Percentiles rank a stretch among this genome's conserved stretches.
These are phyloP conservation scores for Deinandra increscens DNA, from an alignment of 129 eudicot species.

Conservation along the genomic window DNA sequence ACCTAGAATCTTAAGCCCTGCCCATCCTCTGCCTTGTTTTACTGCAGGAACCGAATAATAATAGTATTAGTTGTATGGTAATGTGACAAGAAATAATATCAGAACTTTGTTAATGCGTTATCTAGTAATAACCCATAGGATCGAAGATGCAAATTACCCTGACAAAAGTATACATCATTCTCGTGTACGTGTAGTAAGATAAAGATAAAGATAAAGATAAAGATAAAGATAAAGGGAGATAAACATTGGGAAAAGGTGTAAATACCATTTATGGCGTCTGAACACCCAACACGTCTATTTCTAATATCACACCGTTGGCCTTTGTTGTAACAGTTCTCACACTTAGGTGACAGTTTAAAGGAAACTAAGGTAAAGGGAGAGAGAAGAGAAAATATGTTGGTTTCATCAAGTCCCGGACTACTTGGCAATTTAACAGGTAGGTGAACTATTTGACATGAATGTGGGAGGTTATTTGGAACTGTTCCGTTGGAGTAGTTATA, in stretches of 20 bases:
- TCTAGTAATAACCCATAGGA: neutral
- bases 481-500: neutral
- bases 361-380: neutral
- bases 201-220: neutral
- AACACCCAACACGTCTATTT: slow-evolving; percentile 2
- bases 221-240: neutral
- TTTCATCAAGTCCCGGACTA: neutral
- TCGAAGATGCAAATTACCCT: neutral
- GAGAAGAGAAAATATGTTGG: slow-evolving; percentile 22
- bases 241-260: neutral
- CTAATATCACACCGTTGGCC: slow-evolving; percentile 17
- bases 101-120: too few relatives aligned
- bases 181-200: too few relatives aligned
- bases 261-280: neutral
- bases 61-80: too few relatives aligned
- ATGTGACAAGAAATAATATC: too few relatives aligned
- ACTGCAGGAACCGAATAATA: too few relatives aligned
- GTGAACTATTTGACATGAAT: slow-evolving; percentile 8
- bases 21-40: too few relatives aligned
- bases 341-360: slow-evolving; percentile 15
- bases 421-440: neutral
- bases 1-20: too few relatives aligned
- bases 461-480: slow-evolving; percentile 22
- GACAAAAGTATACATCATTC: neutral
- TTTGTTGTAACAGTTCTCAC: slow-evolving; percentile 2